Base-by-base conservation (phyloP, 768 basidiomycete species). In the Myochromella boudieri region DNA sequence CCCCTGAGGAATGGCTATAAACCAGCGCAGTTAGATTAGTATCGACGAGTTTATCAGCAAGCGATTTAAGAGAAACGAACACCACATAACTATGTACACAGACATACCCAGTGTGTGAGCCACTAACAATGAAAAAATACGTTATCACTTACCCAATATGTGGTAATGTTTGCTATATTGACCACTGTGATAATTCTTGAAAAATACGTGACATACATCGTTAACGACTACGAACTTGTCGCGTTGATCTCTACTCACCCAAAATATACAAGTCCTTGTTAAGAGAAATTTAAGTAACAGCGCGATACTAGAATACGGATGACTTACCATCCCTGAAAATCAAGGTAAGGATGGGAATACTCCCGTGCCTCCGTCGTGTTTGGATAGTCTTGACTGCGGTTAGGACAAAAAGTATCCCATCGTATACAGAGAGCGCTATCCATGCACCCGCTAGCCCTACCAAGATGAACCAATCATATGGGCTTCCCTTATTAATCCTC, bases 291-390 rank as follows among this genome's bases (percentile, higher is more conserved):
- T 7, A 25, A 7, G 8, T 1, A 15, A 17, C 21, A 24, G n/a
- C 10, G 26, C 8, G 1, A 9, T 17, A 7, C 39, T 3, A 14
- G 3, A 25, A 1, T 6, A 4, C 39, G 25, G 18, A 20, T 17
- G 2, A 26, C 49, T 45, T 17, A 50, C 49, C 49, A 28, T 50
- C 36, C 36, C 43, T 28, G n/a, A 44, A 10, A n/a, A 50, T 4
- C 25, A 50, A 26, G 15, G 43, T 25, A 15, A 10, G 37, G 14
- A 40, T 33, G 3, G 49, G 32, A 22, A 44, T 25, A 11, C 18
- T 15, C 11, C 22, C 9, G n/a, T 11, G 22, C 11, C 8, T 29
- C 20, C 36, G 37, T 37, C 20, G n/a, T 36, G 41, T 26, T 10
- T 22, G 22, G 39, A 39, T 46, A 10, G 50, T 46, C 18, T 51